These are phyloP conservation scores for Sphaceloma murrayae DNA, from an alignment of 2,329 filamentous ascomycete genomes.

Conservation along the genomic window DNA sequence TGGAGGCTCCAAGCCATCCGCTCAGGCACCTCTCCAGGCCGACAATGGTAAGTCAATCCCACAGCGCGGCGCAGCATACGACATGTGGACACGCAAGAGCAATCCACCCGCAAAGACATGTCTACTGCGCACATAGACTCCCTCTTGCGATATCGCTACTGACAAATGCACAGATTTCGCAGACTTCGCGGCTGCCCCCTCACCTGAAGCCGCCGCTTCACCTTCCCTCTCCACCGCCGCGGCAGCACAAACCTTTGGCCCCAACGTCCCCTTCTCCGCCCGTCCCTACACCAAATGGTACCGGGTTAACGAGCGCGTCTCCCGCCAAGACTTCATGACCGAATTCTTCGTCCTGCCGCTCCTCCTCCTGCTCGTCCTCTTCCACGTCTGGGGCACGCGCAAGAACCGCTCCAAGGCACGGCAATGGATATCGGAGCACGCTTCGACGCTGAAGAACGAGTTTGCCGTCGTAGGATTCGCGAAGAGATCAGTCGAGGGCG, in stretches of 20 bases:
- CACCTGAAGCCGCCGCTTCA: constrained; percentile 50
- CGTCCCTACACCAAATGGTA: constrained; percentile 90
- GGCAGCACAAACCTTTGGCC: constrained; percentile 36
- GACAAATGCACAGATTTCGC: constrained; percentile 61
- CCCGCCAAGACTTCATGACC: constrained; percentile 71
- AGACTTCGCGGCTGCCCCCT: constrained; percentile 76
- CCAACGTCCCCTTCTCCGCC: constrained; percentile 35
- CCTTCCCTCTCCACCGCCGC: constrained; percentile 45
- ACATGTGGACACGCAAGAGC: constrained; percentile 14
- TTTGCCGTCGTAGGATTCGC: constrained; percentile 79
- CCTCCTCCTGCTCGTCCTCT: constrained; percentile 61
- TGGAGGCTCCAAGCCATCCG: constrained; percentile 55
- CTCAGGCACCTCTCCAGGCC: constrained; percentile 36
- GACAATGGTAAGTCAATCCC: constrained; percentile 52
- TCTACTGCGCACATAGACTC: constrained; percentile 17
- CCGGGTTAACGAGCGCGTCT: constrained; percentile 85
- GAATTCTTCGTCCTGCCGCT: constrained; percentile 74
- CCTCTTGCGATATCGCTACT: background rate
- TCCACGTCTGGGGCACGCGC: constrained; percentile 73
- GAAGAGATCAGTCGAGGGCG: constrained; percentile 37
- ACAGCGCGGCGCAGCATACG: constrained; percentile 1
- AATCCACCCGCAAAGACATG: constrained; percentile 17
- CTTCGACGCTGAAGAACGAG: constrained; percentile 62
- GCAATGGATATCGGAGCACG: constrained; percentile 69
- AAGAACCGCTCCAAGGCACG: constrained; percentile 72